Conservation (phyloP, 495 filamentous ascomycete species). For the Lasiosphaeris hirsuta region DNA sequence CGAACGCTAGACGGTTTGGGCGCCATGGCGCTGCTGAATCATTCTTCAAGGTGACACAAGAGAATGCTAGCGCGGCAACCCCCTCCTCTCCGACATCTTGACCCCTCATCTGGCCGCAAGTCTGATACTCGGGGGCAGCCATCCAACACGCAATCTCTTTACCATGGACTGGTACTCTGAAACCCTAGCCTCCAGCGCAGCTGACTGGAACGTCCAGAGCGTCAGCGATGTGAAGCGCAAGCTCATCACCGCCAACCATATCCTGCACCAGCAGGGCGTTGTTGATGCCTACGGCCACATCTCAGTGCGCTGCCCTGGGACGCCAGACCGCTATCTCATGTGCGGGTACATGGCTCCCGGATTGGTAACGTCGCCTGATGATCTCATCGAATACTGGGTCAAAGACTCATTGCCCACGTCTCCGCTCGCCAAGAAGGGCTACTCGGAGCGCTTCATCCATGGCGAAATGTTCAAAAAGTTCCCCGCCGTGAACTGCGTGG, state of each 20-base stretch:
- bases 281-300: slow-evolving; percentile 9
- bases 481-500: background rate
- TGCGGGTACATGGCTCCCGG: slow-evolving; percentile 7
- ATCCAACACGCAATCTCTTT: background rate
- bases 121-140: background rate
- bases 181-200: background rate
- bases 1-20: background rate
- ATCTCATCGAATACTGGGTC: slow-evolving; percentile 6
- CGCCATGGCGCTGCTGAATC: background rate
- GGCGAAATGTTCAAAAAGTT: slow-evolving; percentile 5
- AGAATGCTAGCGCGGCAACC: background rate
- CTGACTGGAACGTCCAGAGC: slow-evolving; percentile 8
- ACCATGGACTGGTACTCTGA: slow-evolving; percentile 13
- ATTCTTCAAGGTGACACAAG: background rate
- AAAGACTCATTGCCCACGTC: background rate
- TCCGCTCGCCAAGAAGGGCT: slow-evolving; percentile 1
- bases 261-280: background rate
- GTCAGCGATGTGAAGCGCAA: background rate
- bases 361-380: slow-evolving; percentile 3
- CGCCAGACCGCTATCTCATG: slow-evolving; percentile 4
- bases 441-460: slow-evolving; percentile 5
- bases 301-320: background rate
- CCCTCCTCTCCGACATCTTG: background rate
- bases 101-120: slow-evolving; percentile 3
- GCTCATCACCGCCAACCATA: background rate